Percentiles rank a stretch among this genome's conserved stretches.
These are phyloP conservation scores for Selaginella moellendorffii DNA, from an alignment of 75 land plant genomes.

Conservation along the genomic window DNA sequence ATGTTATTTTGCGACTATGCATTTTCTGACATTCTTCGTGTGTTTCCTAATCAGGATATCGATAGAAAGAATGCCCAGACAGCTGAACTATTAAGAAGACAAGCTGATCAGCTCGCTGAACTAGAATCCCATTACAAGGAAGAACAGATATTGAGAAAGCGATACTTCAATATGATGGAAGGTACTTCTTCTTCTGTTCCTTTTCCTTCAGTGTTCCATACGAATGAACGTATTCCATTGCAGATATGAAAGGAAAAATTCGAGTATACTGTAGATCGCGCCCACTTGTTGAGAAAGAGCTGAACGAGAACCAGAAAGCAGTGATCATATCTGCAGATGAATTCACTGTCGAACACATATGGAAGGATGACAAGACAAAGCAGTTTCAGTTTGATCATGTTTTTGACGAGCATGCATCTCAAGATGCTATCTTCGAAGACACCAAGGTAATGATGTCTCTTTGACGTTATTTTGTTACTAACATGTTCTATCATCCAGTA, in stretches of 20 bases:
- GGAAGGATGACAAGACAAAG: conserved; percentile 87
- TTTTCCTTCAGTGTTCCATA: not conserved
- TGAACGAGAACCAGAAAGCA: conserved; percentile 42
- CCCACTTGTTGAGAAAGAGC: conserved; percentile 73
- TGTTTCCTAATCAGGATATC: conserved; percentile 43
- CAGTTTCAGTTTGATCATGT: conserved; percentile 93
- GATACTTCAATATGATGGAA: conserved; percentile 96
- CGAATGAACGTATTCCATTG: conserved; percentile 4
- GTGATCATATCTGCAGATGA: conserved; percentile 55
- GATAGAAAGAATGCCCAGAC: conserved; percentile 98
- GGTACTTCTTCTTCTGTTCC: conserved; percentile 24
- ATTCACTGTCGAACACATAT: conserved; percentile 85
- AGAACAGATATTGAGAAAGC: conserved; percentile 80
- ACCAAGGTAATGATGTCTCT: conserved; percentile 38
- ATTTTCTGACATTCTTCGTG: too few relatives aligned
- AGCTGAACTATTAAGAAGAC: conserved; percentile 80
- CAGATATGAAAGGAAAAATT: conserved; percentile 99
- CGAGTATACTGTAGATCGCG: conserved; percentile 79
- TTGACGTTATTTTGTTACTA: not conserved
- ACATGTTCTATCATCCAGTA: too few relatives aligned
- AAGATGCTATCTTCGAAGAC: conserved; percentile 89
- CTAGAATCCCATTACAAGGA: conserved; percentile 72
- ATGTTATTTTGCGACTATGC: too few relatives aligned
- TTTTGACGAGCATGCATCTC: conserved; percentile 62
- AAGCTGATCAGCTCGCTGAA: conserved; percentile 74